Conservation (phyloP, 1,139 yeast genomes). For the Hansenula lynferdii region DNA sequence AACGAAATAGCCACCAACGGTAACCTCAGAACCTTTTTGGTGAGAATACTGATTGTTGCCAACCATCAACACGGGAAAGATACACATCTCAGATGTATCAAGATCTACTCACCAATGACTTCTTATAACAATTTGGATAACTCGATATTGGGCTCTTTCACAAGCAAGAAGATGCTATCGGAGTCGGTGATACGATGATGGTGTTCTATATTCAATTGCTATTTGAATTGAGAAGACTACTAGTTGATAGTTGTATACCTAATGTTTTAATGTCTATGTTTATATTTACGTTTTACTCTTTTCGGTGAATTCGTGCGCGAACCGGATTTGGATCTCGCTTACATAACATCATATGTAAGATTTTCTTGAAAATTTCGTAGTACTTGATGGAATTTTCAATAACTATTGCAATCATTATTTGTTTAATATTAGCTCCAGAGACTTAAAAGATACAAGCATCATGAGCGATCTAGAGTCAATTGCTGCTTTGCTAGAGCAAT, state of each 20-base stretch:
- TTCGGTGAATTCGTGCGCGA: too few species aligned
- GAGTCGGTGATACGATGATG: conserved; percentile 21
- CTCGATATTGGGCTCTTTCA: conserved; percentile 25
- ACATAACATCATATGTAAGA: too few species aligned
- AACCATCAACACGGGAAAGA: conserved; percentile 98
- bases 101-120: conserved; percentile 42
- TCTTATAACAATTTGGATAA: conserved; percentile 16
- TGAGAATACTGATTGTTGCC: conserved; percentile 64
- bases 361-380: too few species aligned
- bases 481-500: conserved; percentile 30
- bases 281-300: too few species aligned
- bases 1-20: conserved; percentile 49
- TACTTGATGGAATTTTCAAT: too few species aligned
- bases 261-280: not conserved
- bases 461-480: conserved; percentile 33
- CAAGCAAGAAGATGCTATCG: conserved; percentile 27
- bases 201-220: too few species aligned
- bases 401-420: too few species aligned
- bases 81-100: conserved; percentile 77
- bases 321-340: too few species aligned
- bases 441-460: too few species aligned
- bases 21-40: conserved; percentile 65
- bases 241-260: too few species aligned
- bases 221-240: too few species aligned
- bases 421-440: too few species aligned